phyloP scores from a whole-genome alignment of 2,329 filamentous ascomycete genomes.

The Aspergillus chevalieri region DNA sequence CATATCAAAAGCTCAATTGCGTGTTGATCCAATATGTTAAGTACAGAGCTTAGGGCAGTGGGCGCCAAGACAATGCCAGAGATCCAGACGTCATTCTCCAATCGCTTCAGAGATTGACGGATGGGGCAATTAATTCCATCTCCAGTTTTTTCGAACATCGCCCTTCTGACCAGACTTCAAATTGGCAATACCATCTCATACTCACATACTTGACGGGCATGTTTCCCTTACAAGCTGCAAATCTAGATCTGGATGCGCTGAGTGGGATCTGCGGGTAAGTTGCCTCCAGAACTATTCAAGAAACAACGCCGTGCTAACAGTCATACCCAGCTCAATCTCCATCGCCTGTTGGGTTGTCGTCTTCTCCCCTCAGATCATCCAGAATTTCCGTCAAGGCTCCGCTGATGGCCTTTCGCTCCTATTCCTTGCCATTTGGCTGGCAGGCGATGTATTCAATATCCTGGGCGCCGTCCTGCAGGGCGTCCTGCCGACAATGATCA shows the following conservation, averaged over 20 bases:
- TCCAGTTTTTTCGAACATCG: too few species aligned
- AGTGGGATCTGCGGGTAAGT: conserved; percentile 79
- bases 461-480: conserved; percentile 85
- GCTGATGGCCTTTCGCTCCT: conserved; percentile 84
- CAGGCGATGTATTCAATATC: conserved; percentile 95
- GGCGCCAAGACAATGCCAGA: too few species aligned
- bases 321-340: conserved; percentile 66
- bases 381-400: conserved; percentile 80
- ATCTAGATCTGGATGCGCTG: conserved; percentile 78
- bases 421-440: conserved; percentile 88
- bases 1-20: too few species aligned
- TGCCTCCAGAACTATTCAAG: background rate
- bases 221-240: background rate
- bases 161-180: too few species aligned
- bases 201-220: background rate
- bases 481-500: conserved; percentile 91
- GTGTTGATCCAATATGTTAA: too few species aligned
- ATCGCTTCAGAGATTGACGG: too few species aligned
- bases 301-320: background rate
- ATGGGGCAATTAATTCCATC: too few species aligned
- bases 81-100: too few species aligned
- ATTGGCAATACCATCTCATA: too few species aligned
- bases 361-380: conserved; percentile 93
- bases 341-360: conserved; percentile 98
- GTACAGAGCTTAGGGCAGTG: too few species aligned